Conservation (phyloP, 305 asterid species). For the Solanum chacoense region DNA sequence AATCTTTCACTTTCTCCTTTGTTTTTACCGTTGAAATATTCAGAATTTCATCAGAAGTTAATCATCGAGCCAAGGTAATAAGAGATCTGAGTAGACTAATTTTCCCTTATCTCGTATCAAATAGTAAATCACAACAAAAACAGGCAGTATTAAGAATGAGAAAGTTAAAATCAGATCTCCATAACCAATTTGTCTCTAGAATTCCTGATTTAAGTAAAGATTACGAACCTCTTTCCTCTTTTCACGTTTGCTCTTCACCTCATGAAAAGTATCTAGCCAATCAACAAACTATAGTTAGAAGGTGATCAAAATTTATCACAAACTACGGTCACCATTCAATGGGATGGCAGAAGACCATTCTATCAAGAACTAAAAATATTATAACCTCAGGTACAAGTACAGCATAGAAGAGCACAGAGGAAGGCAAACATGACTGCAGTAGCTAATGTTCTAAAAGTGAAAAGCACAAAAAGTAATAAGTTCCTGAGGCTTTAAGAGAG, state of each 20-base stretch:
- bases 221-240: slow-evolving; percentile 83
- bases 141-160: background rate
- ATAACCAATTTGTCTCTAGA: background rate
- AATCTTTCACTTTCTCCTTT: background rate
- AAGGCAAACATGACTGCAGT: background rate
- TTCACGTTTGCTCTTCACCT: slow-evolving; percentile 96
- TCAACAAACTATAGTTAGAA: slow-evolving; percentile 7
- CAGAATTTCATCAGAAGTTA: background rate
- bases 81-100: background rate
- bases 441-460: background rate
- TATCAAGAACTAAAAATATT: background rate
- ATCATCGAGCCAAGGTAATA: background rate
- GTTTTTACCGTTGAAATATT: background rate
- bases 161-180: background rate
- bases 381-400: background rate
- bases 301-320: slow-evolving; percentile 2
- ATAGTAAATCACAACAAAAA: background rate
- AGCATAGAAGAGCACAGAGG: background rate
- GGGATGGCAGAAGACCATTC: background rate
- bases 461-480: background rate
- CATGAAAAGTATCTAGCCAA: slow-evolving; percentile 72
- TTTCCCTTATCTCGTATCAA: background rate
- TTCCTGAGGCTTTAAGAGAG: background rate
- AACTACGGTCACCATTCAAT: background rate
- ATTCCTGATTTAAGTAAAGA: slow-evolving; percentile 3